A percentile compares a stretch with the other conserved stretches of the same genome.
These are phyloP conservation scores for Tuber microsphaerosporum DNA, from an alignment of 495 filamentous ascomycete species.

Conservation along the genomic window DNA sequence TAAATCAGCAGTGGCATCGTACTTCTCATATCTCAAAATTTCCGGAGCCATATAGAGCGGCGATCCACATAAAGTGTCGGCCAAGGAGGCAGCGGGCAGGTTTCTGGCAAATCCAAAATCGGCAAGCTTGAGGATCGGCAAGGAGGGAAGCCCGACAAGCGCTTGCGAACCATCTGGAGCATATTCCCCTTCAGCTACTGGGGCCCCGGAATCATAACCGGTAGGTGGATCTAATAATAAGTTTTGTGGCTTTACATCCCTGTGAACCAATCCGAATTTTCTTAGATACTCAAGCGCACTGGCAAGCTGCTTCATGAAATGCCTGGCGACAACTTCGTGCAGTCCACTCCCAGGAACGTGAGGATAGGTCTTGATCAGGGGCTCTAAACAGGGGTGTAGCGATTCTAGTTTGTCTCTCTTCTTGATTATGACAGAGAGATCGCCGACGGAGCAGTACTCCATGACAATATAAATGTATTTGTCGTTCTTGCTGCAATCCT, in stretches of 20 bases:
- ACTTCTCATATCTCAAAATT: conserved; percentile 93
- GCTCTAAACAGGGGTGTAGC: conserved; percentile 62
- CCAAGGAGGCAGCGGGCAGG: conserved; percentile 77
- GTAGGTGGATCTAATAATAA: conserved; percentile 82
- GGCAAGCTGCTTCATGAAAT: conserved; percentile 92
- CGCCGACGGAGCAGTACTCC: conserved; percentile 95
- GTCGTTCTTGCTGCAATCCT: conserved; percentile 78
- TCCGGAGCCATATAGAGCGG: conserved; percentile 98
- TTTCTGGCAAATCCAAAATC: conserved; percentile 96
- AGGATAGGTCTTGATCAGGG: conserved; percentile 88
- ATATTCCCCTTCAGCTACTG: conserved; percentile 21
- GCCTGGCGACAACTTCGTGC: conserved; percentile 86
- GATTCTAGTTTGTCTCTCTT: conserved; percentile 69
- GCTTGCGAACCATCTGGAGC: conserved; percentile 33
- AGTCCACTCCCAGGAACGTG: conserved; percentile 70
- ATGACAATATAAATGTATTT: conserved; percentile 93
- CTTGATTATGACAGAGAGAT: conserved; percentile 90
- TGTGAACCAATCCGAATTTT: conserved; percentile 78
- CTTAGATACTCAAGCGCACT: conserved; percentile 86
- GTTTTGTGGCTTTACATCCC: conserved; percentile 97
- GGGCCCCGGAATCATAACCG: conserved; percentile 44
- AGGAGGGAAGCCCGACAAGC: conserved; percentile 67
- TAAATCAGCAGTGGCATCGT: conserved; percentile 91
- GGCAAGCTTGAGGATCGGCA: conserved; percentile 93
- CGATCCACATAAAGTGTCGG: conserved; percentile 95